Percentiles rank a stretch among this genome's conserved stretches.
Evolutionary conservation across 1,139 yeast species (phyloP).

Genomic region (Geotrichum australiense): DNA sequence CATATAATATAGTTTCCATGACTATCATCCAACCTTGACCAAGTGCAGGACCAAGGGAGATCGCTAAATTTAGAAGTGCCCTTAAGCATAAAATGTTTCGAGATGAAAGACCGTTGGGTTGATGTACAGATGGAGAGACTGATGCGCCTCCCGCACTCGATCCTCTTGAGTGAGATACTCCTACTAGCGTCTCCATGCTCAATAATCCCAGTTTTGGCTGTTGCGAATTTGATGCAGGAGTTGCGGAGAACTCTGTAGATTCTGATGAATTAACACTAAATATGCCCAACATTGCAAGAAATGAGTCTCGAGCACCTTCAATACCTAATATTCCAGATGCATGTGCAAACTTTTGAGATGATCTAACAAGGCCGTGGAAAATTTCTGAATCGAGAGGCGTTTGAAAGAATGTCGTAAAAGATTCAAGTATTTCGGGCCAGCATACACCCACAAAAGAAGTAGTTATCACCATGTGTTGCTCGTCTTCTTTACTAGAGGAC

Average conservation of each 20-base stretch:
- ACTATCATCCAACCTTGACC: conserved; percentile 62
- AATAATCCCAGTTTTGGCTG: conserved; percentile 35
- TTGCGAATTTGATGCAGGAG: neutral
- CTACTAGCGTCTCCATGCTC: conserved; percentile 57
- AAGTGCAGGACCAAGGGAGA: conserved; percentile 69
- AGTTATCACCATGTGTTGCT: conserved; percentile 19
- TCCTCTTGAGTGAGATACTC: conserved; percentile 32
- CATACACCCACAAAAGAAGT: conserved; percentile 39
- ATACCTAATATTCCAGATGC: conserved; percentile 70
- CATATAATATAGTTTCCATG: conserved; percentile 55
- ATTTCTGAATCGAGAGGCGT: conserved; percentile 62
- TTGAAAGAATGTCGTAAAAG: conserved; percentile 50
- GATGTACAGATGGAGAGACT: neutral
- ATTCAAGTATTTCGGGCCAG: conserved; percentile 43
- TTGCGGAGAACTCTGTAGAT: conserved; percentile 24
- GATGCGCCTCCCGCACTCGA: conserved; percentile 6
- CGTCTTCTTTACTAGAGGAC: conserved; percentile 15
- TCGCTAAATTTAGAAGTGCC: conserved; percentile 68
- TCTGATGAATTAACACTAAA: conserved; percentile 43
- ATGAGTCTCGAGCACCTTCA: conserved; percentile 49
- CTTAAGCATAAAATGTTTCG: conserved; percentile 71
- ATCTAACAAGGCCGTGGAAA: conserved; percentile 55
- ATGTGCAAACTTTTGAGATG: conserved; percentile 75
- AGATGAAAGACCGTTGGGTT: conserved; percentile 34
- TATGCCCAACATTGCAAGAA: conserved; percentile 51